Base-by-base conservation (phyloP, 805 yeast genomes). In the Yarrowia sp. region DNA sequence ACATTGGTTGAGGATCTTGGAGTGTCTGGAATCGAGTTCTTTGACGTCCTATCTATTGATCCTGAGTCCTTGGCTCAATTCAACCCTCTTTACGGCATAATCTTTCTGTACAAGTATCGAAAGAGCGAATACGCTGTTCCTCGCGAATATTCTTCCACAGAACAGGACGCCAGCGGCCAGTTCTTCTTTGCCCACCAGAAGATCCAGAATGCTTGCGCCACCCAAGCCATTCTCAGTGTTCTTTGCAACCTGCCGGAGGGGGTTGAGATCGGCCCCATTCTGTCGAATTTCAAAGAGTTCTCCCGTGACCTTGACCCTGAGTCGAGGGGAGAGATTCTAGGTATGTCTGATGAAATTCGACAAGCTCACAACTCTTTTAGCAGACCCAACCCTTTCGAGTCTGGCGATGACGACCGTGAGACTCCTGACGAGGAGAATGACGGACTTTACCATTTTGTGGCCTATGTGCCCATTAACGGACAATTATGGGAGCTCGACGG, bases 191-290 rank as follows among this genome's bases (percentile, higher is more conserved):
- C 89, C 7, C 79, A 79, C 52, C 90, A 86, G 71, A 82, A 82
- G 28, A 83, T 85, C 63, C 85, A 83, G 69, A 85, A 86, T 70
- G 89, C 90, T 3, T 86, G 90, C 73, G 90, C 87, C n/a, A 86
- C 90, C 0, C 88, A 84, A 70, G 90, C 90, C 0, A 86, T 86
- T 22, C 75, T 86, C 65, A 83, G 85, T 65, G 75, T 85, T 9
- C 73, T 86, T 62, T 69, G 86, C 66, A 84, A 83, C 70, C 76
- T 78, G 62, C 70, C 70, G 0, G 75, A 73, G 17, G 71, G 68
- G 3, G 64, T 85, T 12, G 78, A 78, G 1, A 64, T 85, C 3
- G 90, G 90, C 0, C 73, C 73, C 0, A 83, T 81, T 36, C 74
- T 86, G 65, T 30, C 67, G 2, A 78, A 80, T 64, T 82, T 86